A percentile compares a stretch with the other conserved stretches of the same genome.
Evolutionary conservation across 495 filamentous ascomycete genomes (phyloP).

Genomic region (Penicillium alfredii): DNA sequence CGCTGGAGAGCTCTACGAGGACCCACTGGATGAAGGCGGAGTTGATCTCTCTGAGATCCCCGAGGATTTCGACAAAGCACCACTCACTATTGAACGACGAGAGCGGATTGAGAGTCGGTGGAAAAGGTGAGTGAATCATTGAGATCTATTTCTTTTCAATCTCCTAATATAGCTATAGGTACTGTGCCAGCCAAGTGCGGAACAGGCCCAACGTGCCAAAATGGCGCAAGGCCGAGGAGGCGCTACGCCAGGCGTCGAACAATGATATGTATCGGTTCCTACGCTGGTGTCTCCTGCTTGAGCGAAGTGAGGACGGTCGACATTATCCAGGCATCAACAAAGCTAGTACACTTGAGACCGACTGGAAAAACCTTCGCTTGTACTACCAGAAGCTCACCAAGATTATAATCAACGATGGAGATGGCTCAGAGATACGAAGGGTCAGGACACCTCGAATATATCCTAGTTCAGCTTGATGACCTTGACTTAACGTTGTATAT

Average conservation of each 20-base stretch:
- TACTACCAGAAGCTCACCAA: conserved; percentile 19
- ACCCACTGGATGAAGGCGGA: conserved; percentile 13
- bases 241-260: conserved; percentile 8
- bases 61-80: conserved; percentile 17
- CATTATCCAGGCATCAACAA: too few species aligned
- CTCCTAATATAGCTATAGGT: conserved; percentile 5
- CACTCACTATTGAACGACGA: conserved; percentile 9
- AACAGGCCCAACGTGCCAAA: conserved; percentile 7
- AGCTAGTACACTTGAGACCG: conserved; percentile 9
- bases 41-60: conserved; percentile 15
- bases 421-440: conserved; percentile 11
- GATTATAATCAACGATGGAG: conserved; percentile 13
- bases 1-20: conserved; percentile 5
- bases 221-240: conserved; percentile 9
- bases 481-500: conserved; percentile 1
- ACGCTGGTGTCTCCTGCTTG: conserved; percentile 10
- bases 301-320: conserved; percentile 7
- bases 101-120: conserved; percentile 14
- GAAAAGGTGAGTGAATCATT: conserved; percentile 6
- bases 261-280: conserved; percentile 16
- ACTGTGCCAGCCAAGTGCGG: conserved; percentile 7
- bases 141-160: too few species aligned
- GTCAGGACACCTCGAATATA: too few species aligned
- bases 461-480: too few species aligned
- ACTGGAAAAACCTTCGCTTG: conserved; percentile 12